Evolutionary conservation across 2,329 filamentous ascomycete species (phyloP), one percentile per base, ranked within the genome.

Genomic region (Byssoonygena ceratinophila): DNA sequence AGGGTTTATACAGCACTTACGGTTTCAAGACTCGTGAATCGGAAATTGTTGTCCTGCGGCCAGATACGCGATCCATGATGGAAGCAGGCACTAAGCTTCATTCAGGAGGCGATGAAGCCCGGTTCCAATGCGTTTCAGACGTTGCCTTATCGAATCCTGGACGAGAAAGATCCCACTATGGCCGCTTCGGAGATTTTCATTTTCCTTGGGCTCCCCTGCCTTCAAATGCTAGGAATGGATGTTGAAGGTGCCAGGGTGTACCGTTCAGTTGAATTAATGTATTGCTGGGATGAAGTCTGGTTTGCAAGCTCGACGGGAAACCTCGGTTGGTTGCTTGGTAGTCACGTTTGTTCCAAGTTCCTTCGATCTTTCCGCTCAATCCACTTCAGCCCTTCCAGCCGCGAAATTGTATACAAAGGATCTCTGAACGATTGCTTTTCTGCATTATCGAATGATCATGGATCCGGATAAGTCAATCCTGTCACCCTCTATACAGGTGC

Each of bases 21-120:
- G 51, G 47, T 50, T 54, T 55, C n/a, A 57, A 43, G 6, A 55
- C 34, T 31, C 32, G n/a, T 18, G 52, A 53, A 36, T 57, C 47
- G 12, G 51, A 46, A 37, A 18, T 46, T 20, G 18, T 45, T 18
- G 37, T 36, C 18, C 37, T 29, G 34, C 20, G 5, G 34, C 39
- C 29, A 37, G 20, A n/a, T 27, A 27, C 31, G 14, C 16, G 40
- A 45, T 51, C 49, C 49, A 51, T 51, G 20, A 45, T 37, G 39
- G 39, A 29, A 7, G 20, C 27, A 14, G 11, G 20, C 46, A 16
- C 4, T 48, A 37, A 48, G 18, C 46, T 27, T 29, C 46, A 5
- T 23, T 39, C 46, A 39, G 46, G 46, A 29, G 46, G 18, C 8
- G 8, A 22, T 8, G 36, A 23, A 31, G 49, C 37, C 37, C 29